phyloP scores from a whole-genome alignment of 2,329 filamentous ascomycete genomes.

The Grosmannia serpens region DNA sequence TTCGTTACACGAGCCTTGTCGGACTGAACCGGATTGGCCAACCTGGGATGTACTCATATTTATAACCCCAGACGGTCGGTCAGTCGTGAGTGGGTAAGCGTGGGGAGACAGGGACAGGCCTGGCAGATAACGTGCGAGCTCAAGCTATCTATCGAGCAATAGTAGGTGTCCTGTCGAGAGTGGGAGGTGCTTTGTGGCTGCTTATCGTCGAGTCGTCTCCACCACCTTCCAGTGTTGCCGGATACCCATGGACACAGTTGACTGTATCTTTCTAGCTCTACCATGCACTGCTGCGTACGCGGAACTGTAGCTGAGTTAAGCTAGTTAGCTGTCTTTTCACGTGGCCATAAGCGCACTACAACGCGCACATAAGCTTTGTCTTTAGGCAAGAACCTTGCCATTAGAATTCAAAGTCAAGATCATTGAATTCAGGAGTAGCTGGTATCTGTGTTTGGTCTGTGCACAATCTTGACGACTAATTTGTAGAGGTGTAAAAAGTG shows the following conservation, averaged over 20 bases:
- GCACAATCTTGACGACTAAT: background rate
- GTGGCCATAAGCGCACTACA: too few species aligned
- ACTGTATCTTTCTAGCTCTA: background rate
- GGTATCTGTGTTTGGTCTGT: background rate
- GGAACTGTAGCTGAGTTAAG: background rate
- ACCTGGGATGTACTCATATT: background rate
- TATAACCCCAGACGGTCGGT: background rate
- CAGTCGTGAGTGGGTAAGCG: background rate
- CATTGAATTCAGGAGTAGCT: background rate
- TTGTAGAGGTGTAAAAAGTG: background rate
- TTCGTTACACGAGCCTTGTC: background rate
- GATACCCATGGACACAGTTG: too few species aligned
- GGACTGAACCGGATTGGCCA: background rate
- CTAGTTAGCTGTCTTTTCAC: background rate
- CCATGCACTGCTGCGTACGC: background rate
- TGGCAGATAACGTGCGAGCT: background rate
- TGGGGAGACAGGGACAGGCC: background rate
- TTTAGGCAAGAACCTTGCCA: background rate
- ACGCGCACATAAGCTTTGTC: background rate
- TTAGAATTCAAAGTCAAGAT: background rate
- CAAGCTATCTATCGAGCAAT: background rate
- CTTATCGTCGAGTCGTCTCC: background rate
- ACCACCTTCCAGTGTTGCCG: background rate
- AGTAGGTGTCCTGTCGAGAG: background rate
- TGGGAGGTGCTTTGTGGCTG: background rate